Percentiles rank a stretch among this genome's conserved stretches.
Evolutionary conservation across 768 basidiomycete species (phyloP).

Genomic region (Calvatia gigantea): DNA sequence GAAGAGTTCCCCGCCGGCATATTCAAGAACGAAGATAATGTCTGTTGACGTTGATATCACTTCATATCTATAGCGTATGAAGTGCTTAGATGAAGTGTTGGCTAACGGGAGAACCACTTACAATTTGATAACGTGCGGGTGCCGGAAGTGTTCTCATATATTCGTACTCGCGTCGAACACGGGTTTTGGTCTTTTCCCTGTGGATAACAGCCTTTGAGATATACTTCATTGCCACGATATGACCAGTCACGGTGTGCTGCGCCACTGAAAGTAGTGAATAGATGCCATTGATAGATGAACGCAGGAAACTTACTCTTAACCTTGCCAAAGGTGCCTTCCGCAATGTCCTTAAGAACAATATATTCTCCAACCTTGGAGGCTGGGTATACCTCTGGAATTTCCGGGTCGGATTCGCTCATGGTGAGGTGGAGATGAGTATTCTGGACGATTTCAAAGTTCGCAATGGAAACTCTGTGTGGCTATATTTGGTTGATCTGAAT

Average conservation of each 20-base stretch:
- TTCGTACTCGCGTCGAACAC: constrained; percentile 94
- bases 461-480: constrained; percentile 4
- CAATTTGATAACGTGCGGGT: constrained; percentile 99
- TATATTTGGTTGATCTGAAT: constrained; percentile 11
- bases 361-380: constrained; percentile 88
- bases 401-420: constrained; percentile 25
- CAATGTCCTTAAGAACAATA: constrained; percentile 81
- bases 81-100: constrained; percentile 14
- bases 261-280: constrained; percentile 59
- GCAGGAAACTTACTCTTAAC: constrained; percentile 83
- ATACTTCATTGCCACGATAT: constrained; percentile 97
- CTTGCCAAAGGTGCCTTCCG: constrained; percentile 97
- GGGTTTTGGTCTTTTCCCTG: constrained; percentile 84
- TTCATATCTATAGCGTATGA: constrained; percentile 57
- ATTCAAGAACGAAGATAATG: constrained; percentile 98
- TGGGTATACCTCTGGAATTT: constrained; percentile 35
- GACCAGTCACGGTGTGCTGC: constrained; percentile 89
- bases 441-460: background rate
- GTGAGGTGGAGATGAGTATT: constrained; percentile 9
- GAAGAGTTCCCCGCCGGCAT: constrained; percentile 94
- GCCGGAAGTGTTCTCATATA: constrained; percentile 92
- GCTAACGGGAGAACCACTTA: constrained; percentile 32
- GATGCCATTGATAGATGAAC: constrained; percentile 12
- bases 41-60: constrained; percentile 92
- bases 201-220: constrained; percentile 93